These are phyloP conservation scores for Trypethelium eluteriae DNA, from an alignment of 495 filamentous ascomycete genomes.

Conservation along the genomic window DNA sequence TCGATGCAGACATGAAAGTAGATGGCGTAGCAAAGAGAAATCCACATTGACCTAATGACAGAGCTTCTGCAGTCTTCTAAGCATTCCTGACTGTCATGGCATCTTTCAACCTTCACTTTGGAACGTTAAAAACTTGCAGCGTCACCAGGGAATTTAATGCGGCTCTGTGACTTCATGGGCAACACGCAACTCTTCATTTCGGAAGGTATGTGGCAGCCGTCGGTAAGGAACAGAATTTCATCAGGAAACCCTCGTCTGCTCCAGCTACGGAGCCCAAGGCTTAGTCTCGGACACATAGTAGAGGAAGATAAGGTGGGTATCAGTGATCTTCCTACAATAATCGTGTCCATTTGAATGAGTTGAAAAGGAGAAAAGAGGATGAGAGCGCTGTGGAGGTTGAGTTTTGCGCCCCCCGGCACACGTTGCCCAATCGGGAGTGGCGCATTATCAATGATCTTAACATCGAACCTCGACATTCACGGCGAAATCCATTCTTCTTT, in stretches of 20 bases:
- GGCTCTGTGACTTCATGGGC: background rate
- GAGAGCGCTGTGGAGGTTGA: constrained; percentile 24
- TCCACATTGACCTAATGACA: no score
- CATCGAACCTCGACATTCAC: constrained; percentile 8
- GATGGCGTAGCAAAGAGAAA: no score
- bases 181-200: background rate
- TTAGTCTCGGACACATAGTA: constrained; percentile 57
- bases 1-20: no score
- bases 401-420: constrained; percentile 19
- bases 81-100: no score
- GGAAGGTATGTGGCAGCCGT: constrained; percentile 49
- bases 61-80: no score
- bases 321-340: constrained; percentile 78
- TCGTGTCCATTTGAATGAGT: constrained; percentile 58
- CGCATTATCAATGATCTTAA: constrained; percentile 11
- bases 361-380: constrained; percentile 42
- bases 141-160: no score
- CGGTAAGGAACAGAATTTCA: constrained; percentile 55
- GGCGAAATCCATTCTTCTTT: constrained; percentile 24
- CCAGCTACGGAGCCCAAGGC: constrained; percentile 56
- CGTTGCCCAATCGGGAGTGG: constrained; percentile 32
- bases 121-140: no score
- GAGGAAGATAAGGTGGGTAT: constrained; percentile 48
- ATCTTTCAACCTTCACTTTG: no score
- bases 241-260: constrained; percentile 48